Percentiles rank a stretch among this genome's conserved stretches.
Conservation (phyloP, 768 basidiomycete genomes). For the Leccinum boreale region DNA sequence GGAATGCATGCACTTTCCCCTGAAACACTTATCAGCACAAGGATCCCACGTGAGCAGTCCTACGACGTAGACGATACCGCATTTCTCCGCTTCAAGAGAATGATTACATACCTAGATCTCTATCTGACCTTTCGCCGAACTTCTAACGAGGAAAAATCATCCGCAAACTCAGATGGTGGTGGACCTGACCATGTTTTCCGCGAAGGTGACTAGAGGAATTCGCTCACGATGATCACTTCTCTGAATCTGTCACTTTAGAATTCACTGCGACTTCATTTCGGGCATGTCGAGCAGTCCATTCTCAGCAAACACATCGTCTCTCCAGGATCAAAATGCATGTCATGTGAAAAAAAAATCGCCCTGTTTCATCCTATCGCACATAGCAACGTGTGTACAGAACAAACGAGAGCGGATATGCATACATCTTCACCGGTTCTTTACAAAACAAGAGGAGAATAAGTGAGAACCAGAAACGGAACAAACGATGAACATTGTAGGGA, state of each 20-base stretch:
- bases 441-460: background rate
- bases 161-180: background rate
- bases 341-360: background rate
- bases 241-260: background rate
- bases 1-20: background rate
- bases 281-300: background rate
- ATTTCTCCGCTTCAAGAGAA: background rate
- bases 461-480: background rate
- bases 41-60: background rate
- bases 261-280: background rate
- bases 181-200: background rate
- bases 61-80: background rate
- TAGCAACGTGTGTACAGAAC: background rate
- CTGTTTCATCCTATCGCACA: constrained; percentile 15
- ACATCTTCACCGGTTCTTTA: constrained; percentile 45
- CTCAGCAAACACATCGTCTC: background rate
- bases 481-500: background rate
- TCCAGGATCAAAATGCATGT: background rate
- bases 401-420: background rate
- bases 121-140: background rate
- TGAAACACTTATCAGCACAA: background rate
- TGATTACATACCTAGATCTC: background rate
- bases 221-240: background rate
- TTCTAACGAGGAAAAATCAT: background rate
- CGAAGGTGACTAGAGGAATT: background rate